Evolutionary conservation across 352 stramenopile species (phyloP), one percentile per base, ranked within the genome.

Genomic region (Globisporangium parvum): DNA sequence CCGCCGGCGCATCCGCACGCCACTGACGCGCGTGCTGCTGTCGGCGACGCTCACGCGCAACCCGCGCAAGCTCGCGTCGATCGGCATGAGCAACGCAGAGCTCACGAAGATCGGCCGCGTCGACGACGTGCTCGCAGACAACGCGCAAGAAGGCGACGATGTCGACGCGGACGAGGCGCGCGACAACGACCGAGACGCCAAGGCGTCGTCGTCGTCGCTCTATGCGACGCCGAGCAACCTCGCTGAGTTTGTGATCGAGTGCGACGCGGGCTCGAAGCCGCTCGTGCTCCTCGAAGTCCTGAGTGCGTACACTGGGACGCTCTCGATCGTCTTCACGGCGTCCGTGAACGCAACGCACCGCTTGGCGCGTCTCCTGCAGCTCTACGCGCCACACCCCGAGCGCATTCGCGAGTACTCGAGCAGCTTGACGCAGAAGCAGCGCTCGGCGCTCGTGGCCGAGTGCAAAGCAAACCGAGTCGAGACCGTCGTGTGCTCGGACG

Each of bases 21-120:
- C 93, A 35, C 69, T 99, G 42, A 92, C 92, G n/a, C 91, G 98
- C 55, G 82, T 99, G 33, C 70, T 99, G 35, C 87, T 98, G 51
- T 99, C 96, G n/a, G 96, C 97, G 21, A 99, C 97, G 17, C 70
- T 99, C 45, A 98, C 96, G 51, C 88, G 88, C 23, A 97, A 99
- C 81, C 96, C 96, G 47, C 82, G 96, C 28, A 98, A 98, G 65
- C 77, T 99, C 45, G 92, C 96, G 1, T 75, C 89, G 2, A 93
- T 99, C 37, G 84, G 87, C 24, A 91, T 99, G 67, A 87, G 87
- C 48, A 96, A 98, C 74, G 96, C 97, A 4, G 94, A 98, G 59
- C 70, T 98, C 58, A 97, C 97, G 49, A 94, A 85, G 69, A 87
- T 88, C 61, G 69, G 79, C 39, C 70, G 75, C 45, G 70, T 82